A percentile compares a stretch with the other conserved stretches of the same genome.
Evolutionary conservation across 345 rosid species (phyloP).

Genomic region (Luvunga scandens): DNA sequence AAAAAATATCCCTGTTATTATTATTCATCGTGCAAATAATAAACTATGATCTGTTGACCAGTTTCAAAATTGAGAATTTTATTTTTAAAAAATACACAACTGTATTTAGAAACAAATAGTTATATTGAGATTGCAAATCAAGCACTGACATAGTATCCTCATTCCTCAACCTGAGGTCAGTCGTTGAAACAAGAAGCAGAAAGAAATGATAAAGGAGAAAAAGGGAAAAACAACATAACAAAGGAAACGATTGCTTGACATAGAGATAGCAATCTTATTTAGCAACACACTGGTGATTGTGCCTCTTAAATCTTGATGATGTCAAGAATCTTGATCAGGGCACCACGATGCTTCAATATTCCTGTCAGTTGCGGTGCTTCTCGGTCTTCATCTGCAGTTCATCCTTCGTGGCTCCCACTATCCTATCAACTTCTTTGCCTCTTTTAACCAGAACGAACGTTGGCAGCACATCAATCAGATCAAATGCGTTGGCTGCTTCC

Average conservation of each 20-base stretch:
- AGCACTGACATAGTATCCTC: background rate
- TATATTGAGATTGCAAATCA: background rate
- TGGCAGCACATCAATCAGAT: slow-evolving; percentile 42
- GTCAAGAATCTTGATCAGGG: background rate
- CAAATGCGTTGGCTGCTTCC: slow-evolving; percentile 44
- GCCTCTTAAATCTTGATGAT: background rate
- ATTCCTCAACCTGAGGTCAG: background rate
- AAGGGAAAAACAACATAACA: background rate
- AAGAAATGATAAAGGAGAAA: background rate
- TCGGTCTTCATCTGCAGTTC: slow-evolving; percentile 61
- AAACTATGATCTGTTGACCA: slow-evolving; percentile 7
- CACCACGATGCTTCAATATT: background rate
- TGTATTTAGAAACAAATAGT: too few species aligned
- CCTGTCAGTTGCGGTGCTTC: slow-evolving; percentile 26
- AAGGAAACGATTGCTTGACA: background rate
- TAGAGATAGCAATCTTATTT: background rate
- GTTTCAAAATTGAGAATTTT: too few species aligned
- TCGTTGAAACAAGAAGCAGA: background rate
- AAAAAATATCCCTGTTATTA: slow-evolving; percentile 2
- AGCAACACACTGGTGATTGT: background rate
- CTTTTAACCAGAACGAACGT: slow-evolving; percentile 58
- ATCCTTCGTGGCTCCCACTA: slow-evolving; percentile 53
- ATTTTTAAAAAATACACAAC: too few species aligned
- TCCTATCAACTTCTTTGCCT: slow-evolving; percentile 55
- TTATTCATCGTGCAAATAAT: slow-evolving; percentile 2